Evolutionary conservation across 2,329 filamentous ascomycete species (phyloP).

Genomic region (Xylariomycetidae sp.): DNA sequence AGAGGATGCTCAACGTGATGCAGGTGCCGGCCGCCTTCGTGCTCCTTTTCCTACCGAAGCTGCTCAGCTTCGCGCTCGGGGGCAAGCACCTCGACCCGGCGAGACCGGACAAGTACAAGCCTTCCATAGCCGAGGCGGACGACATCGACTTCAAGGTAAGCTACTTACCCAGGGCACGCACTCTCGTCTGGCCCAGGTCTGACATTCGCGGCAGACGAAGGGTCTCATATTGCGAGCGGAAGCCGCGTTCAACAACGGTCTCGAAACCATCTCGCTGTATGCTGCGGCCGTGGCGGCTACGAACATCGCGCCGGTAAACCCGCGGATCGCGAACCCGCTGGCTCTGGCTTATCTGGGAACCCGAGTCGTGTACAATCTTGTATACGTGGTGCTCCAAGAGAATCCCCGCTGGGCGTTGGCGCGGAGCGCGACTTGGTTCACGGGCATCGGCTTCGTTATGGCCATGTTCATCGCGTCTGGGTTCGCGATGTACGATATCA

Average conservation of each 20-base stretch:
- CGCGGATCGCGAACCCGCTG: constrained; percentile 6
- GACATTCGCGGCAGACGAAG: constrained; percentile 4
- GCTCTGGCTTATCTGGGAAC: constrained; percentile 8
- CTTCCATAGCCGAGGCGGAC: constrained; percentile 8
- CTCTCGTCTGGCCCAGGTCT: background rate
- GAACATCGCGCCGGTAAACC: constrained; percentile 5
- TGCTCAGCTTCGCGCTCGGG: constrained; percentile 10
- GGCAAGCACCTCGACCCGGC: constrained; percentile 10
- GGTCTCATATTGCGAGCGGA: constrained; percentile 12
- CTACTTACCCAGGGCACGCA: background rate
- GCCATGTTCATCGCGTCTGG: constrained; percentile 9
- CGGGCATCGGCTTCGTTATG: constrained; percentile 7
- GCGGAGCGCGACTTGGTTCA: constrained; percentile 9
- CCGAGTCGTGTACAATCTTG: constrained; percentile 8
- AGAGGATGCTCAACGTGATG: background rate
- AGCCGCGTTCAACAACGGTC: constrained; percentile 11
- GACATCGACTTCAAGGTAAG: constrained; percentile 8
- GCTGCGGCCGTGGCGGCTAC: constrained; percentile 9
- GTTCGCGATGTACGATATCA: constrained; percentile 5
- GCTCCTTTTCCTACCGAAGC: constrained; percentile 10
- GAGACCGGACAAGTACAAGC: constrained; percentile 8
- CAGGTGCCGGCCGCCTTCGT: constrained; percentile 12
- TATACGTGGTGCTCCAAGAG: constrained; percentile 13
- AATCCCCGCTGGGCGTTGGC: constrained; percentile 10
- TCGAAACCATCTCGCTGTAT: constrained; percentile 11